Percentiles rank a stretch among this genome's conserved stretches.
Conservation (phyloP, 495 filamentous ascomycete genomes). For the Durotheca rogersii region DNA sequence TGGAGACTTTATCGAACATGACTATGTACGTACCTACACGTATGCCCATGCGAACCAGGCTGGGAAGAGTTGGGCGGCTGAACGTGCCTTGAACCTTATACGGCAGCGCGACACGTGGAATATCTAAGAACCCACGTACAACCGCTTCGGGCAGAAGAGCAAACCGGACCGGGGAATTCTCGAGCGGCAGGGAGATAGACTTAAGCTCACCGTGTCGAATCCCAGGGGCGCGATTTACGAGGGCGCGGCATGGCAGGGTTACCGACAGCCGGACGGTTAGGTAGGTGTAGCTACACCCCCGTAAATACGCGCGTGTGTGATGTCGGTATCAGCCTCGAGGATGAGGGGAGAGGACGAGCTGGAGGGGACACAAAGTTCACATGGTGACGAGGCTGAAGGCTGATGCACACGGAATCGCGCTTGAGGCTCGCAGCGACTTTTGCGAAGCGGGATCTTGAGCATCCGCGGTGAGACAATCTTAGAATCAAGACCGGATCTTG, state of each 20-base stretch:
- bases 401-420: background rate
- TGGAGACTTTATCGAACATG: constrained; percentile 12
- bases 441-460: constrained; percentile 1
- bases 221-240: too few species aligned
- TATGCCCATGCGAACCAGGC: background rate
- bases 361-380: too few species aligned
- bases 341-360: too few species aligned
- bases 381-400: constrained; percentile 28
- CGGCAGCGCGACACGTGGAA: constrained; percentile 29
- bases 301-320: constrained; percentile 7
- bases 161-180: constrained; percentile 30
- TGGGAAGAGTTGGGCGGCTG: constrained; percentile 17
- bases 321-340: constrained; percentile 27
- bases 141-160: constrained; percentile 10
- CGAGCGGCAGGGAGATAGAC: constrained; percentile 21
- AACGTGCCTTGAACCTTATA: constrained; percentile 24
- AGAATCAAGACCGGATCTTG: background rate
- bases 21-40: too few species aligned
- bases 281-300: constrained; percentile 1
- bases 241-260: too few species aligned
- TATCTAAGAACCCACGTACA: constrained; percentile 19
- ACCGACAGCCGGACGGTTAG: constrained; percentile 19
- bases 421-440: constrained; percentile 1
- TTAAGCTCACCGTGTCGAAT: constrained; percentile 32
- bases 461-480: background rate